Conservation (phyloP, 495 filamentous ascomycete species). For the Lepraria neglecta region DNA sequence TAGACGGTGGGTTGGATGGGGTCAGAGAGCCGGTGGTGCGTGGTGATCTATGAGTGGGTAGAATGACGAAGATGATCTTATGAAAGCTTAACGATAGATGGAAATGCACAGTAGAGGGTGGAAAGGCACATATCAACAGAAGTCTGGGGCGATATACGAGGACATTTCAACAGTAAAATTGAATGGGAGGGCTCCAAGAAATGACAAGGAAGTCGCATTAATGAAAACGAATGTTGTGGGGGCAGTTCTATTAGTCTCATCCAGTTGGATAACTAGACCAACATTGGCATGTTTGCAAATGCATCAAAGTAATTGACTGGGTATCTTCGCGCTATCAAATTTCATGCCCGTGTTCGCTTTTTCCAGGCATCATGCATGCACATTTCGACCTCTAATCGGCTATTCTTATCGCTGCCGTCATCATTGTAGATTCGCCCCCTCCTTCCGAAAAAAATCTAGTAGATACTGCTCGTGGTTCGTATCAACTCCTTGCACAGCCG, state of each 20-base stretch:
- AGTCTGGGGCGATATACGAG: background rate
- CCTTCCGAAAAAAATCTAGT: too few relatives aligned
- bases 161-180: background rate
- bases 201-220: too few relatives aligned
- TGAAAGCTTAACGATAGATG: background rate
- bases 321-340: constrained; percentile 14
- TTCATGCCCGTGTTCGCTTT: background rate
- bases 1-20: constrained; percentile 81
- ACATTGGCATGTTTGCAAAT: background rate
- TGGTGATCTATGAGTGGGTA: background rate
- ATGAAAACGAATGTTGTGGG: too few relatives aligned
- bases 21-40: constrained; percentile 37
- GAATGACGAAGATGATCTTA: background rate
- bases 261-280: background rate
- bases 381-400: too few relatives aligned
- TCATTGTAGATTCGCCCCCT: too few relatives aligned
- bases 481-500: background rate
- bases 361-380: too few relatives aligned
- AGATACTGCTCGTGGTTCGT: background rate
- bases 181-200: background rate
- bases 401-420: too few relatives aligned
- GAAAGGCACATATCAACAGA: background rate
- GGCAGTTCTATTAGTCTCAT: background rate
- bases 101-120: background rate
- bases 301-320: background rate